Evolutionary conservation across 2,329 filamentous ascomycete species (phyloP), one percentile per base, ranked within the genome.

Genomic region (Talaromyces sp.): DNA sequence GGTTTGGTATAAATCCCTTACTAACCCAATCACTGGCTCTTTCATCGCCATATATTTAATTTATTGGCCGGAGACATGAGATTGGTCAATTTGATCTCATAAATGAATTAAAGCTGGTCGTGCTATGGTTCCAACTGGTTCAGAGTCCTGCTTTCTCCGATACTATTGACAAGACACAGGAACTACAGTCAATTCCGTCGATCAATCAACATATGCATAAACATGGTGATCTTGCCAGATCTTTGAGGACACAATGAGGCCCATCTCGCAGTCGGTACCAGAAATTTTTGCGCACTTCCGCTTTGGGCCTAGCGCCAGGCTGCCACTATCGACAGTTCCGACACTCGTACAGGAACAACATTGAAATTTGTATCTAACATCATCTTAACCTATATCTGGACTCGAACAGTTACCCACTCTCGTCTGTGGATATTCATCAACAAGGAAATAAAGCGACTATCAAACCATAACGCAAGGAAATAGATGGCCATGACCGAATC

Each of bases 231-330:
- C 13, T 13, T 37, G 9, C 35, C 11, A 37, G 35, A 37, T 37
- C 13, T 37, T 8, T 37, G 35, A 8, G 13, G 45, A 27, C 24
- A n/a, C 24, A 6, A n/a, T 33, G 24, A 52, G 49, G 33, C 11
- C 10, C 14, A 52, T 52, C 22, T 49, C 24, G 1, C 3, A 8
- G 16, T 16, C 13, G n/a, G 49, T 47, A 11, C 11, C 33, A 39
- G 52, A 56, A 54, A 8, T 56, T 37, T 22, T 24, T 22, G 39
- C 37, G 33, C 33, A 16, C 16, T 56, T 37, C 52, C 52, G n/a
- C 33, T 56, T 56, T 56, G n/a, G 52, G 52, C 10, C 13, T 56
- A 56, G 52, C 33, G 52, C n/a, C 8, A 56, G 52, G 33, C 52
- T 37, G 31, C 31, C 33, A 37, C 52, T 10, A 9, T 37, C 3